Percentiles rank a stretch among this genome's conserved stretches.
These are phyloP conservation scores for Alternaria atra DNA, from an alignment of 2,329 filamentous ascomycete genomes.

Conservation along the genomic window DNA sequence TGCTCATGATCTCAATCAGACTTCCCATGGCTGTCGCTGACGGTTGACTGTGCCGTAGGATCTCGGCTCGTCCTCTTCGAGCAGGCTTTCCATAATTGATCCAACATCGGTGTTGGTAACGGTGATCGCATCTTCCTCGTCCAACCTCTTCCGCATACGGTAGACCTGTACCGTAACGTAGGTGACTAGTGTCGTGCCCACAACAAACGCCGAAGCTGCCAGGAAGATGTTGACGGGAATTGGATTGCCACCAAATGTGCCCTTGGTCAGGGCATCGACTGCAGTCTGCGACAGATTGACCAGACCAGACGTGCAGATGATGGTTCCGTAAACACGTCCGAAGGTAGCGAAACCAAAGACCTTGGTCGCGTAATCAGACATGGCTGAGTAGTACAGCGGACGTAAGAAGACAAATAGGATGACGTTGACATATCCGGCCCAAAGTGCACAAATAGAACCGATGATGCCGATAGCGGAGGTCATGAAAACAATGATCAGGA, in stretches of 20 bases:
- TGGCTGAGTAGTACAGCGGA: conserved; percentile 88
- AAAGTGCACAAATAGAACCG: conserved; percentile 73
- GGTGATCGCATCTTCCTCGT: conserved; percentile 59
- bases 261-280: conserved; percentile 79
- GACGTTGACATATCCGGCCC: conserved; percentile 78
- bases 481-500: conserved; percentile 72
- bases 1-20: neutral
- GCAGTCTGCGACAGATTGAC: conserved; percentile 83
- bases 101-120: conserved; percentile 76
- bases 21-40: conserved; percentile 26
- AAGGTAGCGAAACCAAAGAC: conserved; percentile 92
- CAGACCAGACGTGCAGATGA: conserved; percentile 83
- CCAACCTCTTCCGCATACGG: conserved; percentile 42
- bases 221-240: conserved; percentile 78
- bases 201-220: conserved; percentile 65
- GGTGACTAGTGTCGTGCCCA: conserved; percentile 70
- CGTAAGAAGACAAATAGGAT: conserved; percentile 82
- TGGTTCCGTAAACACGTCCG: conserved; percentile 86
- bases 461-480: conserved; percentile 78
- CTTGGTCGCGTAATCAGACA: conserved; percentile 87
- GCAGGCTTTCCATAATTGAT: conserved; percentile 57
- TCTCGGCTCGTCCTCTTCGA: conserved; percentile 47
- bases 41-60: conserved; percentile 37
- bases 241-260: conserved; percentile 74
- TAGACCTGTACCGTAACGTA: conserved; percentile 46